Percentiles rank a stretch among this genome's conserved stretches.
Evolutionary conservation across 2,329 filamentous ascomycete genomes (phyloP).

Genomic region (Colletotrichum chrysophilum): DNA sequence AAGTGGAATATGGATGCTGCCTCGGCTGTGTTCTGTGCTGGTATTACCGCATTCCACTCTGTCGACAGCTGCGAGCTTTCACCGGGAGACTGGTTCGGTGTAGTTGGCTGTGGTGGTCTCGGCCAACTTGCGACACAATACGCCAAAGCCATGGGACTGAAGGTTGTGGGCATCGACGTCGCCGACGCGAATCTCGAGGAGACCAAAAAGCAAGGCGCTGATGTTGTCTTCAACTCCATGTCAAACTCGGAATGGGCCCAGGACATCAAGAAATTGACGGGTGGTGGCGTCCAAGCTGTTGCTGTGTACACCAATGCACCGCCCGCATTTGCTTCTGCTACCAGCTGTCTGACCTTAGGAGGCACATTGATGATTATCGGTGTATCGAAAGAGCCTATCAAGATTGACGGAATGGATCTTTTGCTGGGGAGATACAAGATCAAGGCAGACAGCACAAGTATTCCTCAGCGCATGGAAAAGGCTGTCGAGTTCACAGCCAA

Average conservation of each 20-base stretch:
- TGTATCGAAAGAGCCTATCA: slow-evolving; percentile 39
- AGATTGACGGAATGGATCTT: slow-evolving; percentile 42
- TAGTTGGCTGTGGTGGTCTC: slow-evolving; percentile 48
- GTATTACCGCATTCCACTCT: slow-evolving; percentile 49
- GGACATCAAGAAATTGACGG: slow-evolving; percentile 45
- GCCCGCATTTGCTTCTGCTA: slow-evolving; percentile 40
- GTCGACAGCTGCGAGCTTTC: slow-evolving; percentile 40
- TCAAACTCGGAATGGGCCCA: slow-evolving; percentile 39
- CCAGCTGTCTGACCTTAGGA: slow-evolving; percentile 38
- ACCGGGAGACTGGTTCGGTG: slow-evolving; percentile 43
- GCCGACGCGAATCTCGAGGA: slow-evolving; percentile 45
- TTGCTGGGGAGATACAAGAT: slow-evolving; percentile 43
- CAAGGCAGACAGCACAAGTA: slow-evolving; percentile 46
- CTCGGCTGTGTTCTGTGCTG: slow-evolving; percentile 54
- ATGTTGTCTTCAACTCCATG: slow-evolving; percentile 46
- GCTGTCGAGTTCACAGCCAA: slow-evolving; percentile 47
- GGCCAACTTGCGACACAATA: slow-evolving; percentile 52
- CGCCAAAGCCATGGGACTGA: slow-evolving; percentile 49
- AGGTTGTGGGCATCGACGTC: slow-evolving; percentile 47
- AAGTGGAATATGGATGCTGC: slow-evolving; percentile 36
- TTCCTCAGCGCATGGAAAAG: slow-evolving; percentile 46
- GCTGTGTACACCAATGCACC: slow-evolving; percentile 44
- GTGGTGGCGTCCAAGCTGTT: slow-evolving; percentile 44
- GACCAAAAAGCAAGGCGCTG: slow-evolving; percentile 43
- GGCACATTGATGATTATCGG: slow-evolving; percentile 49